phyloP scores from a whole-genome alignment of 169 alveolate species.

The Eimeria mitis region DNA sequence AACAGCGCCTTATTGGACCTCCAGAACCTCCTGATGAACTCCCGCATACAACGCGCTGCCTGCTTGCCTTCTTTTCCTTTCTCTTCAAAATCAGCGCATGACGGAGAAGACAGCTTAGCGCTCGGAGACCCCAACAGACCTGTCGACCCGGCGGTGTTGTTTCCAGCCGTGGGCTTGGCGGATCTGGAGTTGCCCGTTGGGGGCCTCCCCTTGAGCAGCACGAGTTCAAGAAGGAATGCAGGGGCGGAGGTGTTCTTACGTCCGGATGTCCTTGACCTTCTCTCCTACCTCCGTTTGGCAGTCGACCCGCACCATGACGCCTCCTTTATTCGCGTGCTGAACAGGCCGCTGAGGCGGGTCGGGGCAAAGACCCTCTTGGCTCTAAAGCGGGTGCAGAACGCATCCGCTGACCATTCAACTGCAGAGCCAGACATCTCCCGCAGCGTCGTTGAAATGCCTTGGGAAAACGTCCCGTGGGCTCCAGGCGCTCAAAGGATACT shows the following conservation, averaged over 20 bases:
- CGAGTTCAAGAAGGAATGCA: slow-evolving; percentile 25
- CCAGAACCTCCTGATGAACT: slow-evolving; percentile 83
- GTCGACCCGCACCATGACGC: slow-evolving; percentile 87
- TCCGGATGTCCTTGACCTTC: slow-evolving; percentile 75
- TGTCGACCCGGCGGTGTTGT: slow-evolving; percentile 62
- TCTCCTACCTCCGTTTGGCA: slow-evolving; percentile 87
- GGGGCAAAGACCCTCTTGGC: slow-evolving; percentile 83
- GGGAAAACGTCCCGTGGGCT: slow-evolving; percentile 30
- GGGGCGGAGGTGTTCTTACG: slow-evolving; percentile 66
- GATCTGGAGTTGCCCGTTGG: slow-evolving; percentile 28
- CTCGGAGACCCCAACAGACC: slow-evolving; percentile 62
- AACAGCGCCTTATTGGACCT: slow-evolving; percentile 84
- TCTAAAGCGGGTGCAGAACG: slow-evolving; percentile 22
- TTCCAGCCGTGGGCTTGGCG: slow-evolving; percentile 25
- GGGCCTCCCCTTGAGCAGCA: slow-evolving; percentile 54
- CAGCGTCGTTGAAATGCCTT: slow-evolving; percentile 35
- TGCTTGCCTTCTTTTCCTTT: slow-evolving; percentile 4
- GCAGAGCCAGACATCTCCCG: not conserved
- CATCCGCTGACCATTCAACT: not conserved
- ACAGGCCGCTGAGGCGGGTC: slow-evolving; percentile 87
- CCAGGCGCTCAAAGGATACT: not conserved
- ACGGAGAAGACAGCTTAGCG: not conserved
- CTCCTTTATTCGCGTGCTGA: slow-evolving; percentile 86
- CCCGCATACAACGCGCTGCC: slow-evolving; percentile 77
- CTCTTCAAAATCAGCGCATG: not conserved